A percentile compares a stretch with the other conserved stretches of the same genome.
phyloP scores from a whole-genome alignment of 2,329 filamentous ascomycete genomes.

The Penicillium sp. region DNA sequence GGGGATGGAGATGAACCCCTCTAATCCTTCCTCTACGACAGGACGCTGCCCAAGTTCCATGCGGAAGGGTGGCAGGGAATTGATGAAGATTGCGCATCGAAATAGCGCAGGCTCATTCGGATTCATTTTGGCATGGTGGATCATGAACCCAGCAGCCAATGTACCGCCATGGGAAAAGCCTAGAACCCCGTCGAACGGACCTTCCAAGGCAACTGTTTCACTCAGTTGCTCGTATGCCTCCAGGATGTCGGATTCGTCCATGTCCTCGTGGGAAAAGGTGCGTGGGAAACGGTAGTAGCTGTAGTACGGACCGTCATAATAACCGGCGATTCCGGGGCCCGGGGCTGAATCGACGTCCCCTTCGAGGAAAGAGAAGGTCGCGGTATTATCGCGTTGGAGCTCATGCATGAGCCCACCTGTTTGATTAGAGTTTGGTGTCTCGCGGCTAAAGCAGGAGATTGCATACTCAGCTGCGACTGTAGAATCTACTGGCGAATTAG shows the following conservation, averaged over 20 bases:
- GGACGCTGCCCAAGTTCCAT: constrained; percentile 22
- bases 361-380: constrained; percentile 29
- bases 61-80: constrained; percentile 29
- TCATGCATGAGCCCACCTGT: constrained; percentile 26
- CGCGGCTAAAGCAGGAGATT: background rate
- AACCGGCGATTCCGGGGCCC: constrained; percentile 28
- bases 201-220: constrained; percentile 24
- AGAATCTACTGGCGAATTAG: constrained; percentile 23
- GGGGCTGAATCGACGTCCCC: constrained; percentile 28
- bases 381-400: constrained; percentile 27
- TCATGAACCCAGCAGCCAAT: constrained; percentile 28
- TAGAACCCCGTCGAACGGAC: constrained; percentile 29
- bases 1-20: constrained; percentile 25
- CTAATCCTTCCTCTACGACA: constrained; percentile 21
- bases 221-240: constrained; percentile 27
- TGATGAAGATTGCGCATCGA: constrained; percentile 34
- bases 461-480: constrained; percentile 26
- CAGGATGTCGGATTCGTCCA: constrained; percentile 19
- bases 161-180: constrained; percentile 37
- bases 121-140: constrained; percentile 25
- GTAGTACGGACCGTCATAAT: constrained; percentile 32
- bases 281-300: constrained; percentile 32
- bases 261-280: constrained; percentile 19
- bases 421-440: constrained; percentile 2
- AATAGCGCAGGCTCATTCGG: constrained; percentile 23